phyloP scores from a whole-genome alignment of 495 filamentous ascomycete species.

The Xylaria flabelliformis region DNA sequence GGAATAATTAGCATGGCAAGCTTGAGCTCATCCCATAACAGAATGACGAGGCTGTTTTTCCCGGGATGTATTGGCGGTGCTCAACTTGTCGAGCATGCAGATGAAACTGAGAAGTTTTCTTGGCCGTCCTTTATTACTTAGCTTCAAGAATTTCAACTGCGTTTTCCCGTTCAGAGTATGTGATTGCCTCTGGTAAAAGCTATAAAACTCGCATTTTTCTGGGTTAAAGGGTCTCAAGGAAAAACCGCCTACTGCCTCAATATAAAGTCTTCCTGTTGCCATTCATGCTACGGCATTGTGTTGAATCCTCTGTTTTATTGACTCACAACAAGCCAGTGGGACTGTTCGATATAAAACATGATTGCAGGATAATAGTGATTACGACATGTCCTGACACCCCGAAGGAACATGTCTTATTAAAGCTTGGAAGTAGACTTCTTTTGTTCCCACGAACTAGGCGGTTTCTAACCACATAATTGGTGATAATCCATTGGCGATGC shows the following conservation, averaged over 20 bases:
- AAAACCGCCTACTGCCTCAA: constrained; percentile 31
- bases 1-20: neutral
- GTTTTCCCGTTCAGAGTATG: no score
- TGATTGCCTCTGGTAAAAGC: no score
- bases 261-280: neutral
- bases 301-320: neutral
- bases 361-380: neutral
- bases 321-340: constrained; percentile 37
- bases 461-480: no score
- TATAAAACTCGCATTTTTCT: no score
- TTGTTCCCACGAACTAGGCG: no score
- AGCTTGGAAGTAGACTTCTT: no score
- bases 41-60: neutral
- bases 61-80: neutral
- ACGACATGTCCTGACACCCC: neutral
- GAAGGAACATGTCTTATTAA: neutral
- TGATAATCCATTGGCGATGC: constrained; percentile 14
- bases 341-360: constrained; percentile 43
- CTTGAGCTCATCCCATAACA: neutral
- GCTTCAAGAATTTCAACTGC: no score
- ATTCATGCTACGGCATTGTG: neutral
- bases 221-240: no score
- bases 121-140: no score
- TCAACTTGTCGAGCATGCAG: neutral
- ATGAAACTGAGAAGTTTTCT: neutral